phyloP scores from a whole-genome alignment of 805 yeast species.

The Yamadazyma akitaensis region DNA sequence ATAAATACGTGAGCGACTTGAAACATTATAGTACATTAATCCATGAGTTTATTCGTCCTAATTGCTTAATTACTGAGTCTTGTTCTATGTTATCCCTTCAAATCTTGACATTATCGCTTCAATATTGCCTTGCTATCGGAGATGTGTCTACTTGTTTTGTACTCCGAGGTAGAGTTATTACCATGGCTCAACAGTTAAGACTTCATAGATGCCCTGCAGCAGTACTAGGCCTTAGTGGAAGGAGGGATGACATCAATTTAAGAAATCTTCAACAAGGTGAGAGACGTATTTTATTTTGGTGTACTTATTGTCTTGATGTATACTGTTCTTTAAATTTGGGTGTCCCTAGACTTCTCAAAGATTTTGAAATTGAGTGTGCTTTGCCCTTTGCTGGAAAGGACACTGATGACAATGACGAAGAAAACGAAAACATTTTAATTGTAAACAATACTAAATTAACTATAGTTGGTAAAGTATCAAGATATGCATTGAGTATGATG shows the following conservation, averaged over 20 bases:
- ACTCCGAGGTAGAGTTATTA: slow-evolving; percentile 67
- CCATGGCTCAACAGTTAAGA: slow-evolving; percentile 83
- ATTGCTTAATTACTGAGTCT: slow-evolving; percentile 52
- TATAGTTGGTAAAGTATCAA: slow-evolving; percentile 67
- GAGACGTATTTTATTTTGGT: slow-evolving; percentile 82
- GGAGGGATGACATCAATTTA: slow-evolving; percentile 32
- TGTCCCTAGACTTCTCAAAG: slow-evolving; percentile 76
- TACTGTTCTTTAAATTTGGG: slow-evolving; percentile 76
- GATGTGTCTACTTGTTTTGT: slow-evolving; percentile 73
- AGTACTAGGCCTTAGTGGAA: slow-evolving; percentile 59
- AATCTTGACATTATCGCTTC: slow-evolving; percentile 61
- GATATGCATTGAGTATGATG: slow-evolving; percentile 61
- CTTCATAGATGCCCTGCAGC: slow-evolving; percentile 86
- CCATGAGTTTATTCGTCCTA: slow-evolving; percentile 57
- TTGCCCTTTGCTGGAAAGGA: slow-evolving; percentile 59
- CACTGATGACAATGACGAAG: slow-evolving; percentile 37
- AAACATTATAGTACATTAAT: slow-evolving; percentile 59
- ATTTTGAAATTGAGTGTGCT: slow-evolving; percentile 82
- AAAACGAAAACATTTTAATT: slow-evolving; percentile 54
- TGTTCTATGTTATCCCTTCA: slow-evolving; percentile 71
- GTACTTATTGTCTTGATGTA: slow-evolving; percentile 71
- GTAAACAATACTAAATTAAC: slow-evolving; percentile 58
- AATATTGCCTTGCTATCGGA: slow-evolving; percentile 70
- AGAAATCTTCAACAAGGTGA: slow-evolving; percentile 75
- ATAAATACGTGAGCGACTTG: slow-evolving; percentile 20